Evolutionary conservation across 2,329 filamentous ascomycete species (phyloP).

Genomic region (Arthroderma uncinatum): DNA sequence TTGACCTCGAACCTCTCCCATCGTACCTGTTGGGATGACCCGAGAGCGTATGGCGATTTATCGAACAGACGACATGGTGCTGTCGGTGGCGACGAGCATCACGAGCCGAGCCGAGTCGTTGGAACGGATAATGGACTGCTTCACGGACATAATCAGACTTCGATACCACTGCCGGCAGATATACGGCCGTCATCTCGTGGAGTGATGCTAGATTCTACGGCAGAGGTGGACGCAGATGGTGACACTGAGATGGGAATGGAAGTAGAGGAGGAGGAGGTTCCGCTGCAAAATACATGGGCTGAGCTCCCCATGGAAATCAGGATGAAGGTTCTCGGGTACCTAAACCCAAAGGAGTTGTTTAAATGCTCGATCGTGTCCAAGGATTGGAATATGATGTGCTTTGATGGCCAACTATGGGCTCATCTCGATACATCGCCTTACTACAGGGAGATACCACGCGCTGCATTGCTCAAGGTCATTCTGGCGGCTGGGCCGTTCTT

Average conservation of each 20-base stretch:
- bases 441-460: conserved; percentile 75
- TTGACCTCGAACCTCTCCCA: conserved; percentile 45
- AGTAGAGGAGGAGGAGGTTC: conserved; percentile 26
- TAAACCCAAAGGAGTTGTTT: conserved; percentile 71
- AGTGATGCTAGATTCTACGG: conserved; percentile 14
- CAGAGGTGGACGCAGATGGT: conserved; percentile 13
- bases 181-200: conserved; percentile 39
- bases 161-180: conserved; percentile 54
- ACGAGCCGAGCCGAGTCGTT: conserved; percentile 46
- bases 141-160: conserved; percentile 34
- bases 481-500: conserved; percentile 78
- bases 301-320: conserved; percentile 73
- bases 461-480: conserved; percentile 75
- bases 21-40: conserved; percentile 43
- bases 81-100: conserved; percentile 36
- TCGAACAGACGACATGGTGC: conserved; percentile 23
- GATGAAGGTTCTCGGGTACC: conserved; percentile 62
- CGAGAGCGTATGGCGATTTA: conserved; percentile 16
- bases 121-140: conserved; percentile 37
- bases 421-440: conserved; percentile 74
- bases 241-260: background rate
- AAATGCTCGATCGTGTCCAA: conserved; percentile 66
- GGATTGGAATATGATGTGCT: conserved; percentile 70
- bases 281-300: conserved; percentile 60
- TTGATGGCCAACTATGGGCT: conserved; percentile 89